Base-by-base conservation (phyloP, 179 eudicot species). In the Camellia oleifera region DNA sequence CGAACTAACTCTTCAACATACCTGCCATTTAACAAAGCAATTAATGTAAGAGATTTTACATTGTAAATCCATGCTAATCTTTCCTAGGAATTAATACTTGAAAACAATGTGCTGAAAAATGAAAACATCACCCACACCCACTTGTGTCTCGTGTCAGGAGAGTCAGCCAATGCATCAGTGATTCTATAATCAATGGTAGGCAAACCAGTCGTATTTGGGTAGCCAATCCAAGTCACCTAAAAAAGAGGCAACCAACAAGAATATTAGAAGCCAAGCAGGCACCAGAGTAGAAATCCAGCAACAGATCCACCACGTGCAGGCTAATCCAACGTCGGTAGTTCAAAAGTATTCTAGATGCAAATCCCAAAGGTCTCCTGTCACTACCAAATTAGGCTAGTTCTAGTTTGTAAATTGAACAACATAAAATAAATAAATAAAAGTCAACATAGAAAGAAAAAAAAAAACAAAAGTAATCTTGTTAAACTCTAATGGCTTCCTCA, bases 171-270 rank as follows among this genome's bases (percentile, higher is more conserved):
- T 46, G 93, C 70, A 87, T 96, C 99, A 62, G 97, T 87, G 79
- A 96, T 94, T 79, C 99, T 88, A 85, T 94, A 96, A 81, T 96
- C 99, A 82, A 96, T 92, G 60, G 95, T 83, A 57, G 98, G 99
- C 86, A 96, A 90, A 81, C 99, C 99, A 80, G 99, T 96, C 62
- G 99, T 96, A 82, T 96, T 96, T 69, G 99, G 99, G 91, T 96
- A 96, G 75, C 99, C 99, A 86, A 96, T 96, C 99, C 99, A 96
- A 71, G 99, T 96, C 72, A 96, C 99, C 99, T 96, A 81, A 18
- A 73, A 83, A 40, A 67, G 48, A 2, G 44, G 61, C 74, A 79
- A 72, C 32, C 79, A 74, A 75, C 58, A 77, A 48, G 62, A 76
- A 44, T 52, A 74, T 73, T 11, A 68, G 44, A 58, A 77, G 67